These are phyloP conservation scores for Ustilago nuda DNA, from an alignment of 1,284 basidiomycete genomes.

Conservation along the genomic window DNA sequence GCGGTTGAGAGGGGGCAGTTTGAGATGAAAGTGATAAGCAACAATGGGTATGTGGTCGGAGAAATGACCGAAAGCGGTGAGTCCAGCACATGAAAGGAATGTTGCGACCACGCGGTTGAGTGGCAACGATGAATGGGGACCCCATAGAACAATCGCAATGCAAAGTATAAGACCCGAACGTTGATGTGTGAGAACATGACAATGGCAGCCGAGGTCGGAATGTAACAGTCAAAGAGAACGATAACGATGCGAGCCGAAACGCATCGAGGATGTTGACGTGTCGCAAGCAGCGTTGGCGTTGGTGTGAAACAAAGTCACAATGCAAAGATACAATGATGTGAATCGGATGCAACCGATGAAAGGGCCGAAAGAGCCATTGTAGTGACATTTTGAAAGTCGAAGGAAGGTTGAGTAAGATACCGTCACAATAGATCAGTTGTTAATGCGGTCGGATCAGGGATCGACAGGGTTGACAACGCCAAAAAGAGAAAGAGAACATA, in stretches of 20 bases:
- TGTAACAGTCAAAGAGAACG: neutral
- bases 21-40: neutral
- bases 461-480: neutral
- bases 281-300: neutral
- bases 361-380: neutral
- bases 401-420: neutral
- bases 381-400: neutral
- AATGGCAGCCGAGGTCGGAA: slow-evolving; percentile 6
- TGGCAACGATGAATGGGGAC: slow-evolving; percentile 2
- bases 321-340: slow-evolving; percentile 1
- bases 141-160: neutral
- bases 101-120: neutral
- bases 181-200: neutral
- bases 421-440: neutral
- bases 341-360: neutral
- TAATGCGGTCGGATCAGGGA: neutral
- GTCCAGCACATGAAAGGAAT: neutral
- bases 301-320: slow-evolving; percentile 1
- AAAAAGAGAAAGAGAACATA: slow-evolving; percentile 3
- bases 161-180: neutral
- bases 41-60: neutral
- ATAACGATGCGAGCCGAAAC: neutral
- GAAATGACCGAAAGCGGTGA: neutral
- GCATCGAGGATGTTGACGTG: neutral
- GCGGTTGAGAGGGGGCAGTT: neutral